Base-by-base conservation (phyloP, 2,329 filamentous ascomycete genomes). In the Phoma sp. region DNA sequence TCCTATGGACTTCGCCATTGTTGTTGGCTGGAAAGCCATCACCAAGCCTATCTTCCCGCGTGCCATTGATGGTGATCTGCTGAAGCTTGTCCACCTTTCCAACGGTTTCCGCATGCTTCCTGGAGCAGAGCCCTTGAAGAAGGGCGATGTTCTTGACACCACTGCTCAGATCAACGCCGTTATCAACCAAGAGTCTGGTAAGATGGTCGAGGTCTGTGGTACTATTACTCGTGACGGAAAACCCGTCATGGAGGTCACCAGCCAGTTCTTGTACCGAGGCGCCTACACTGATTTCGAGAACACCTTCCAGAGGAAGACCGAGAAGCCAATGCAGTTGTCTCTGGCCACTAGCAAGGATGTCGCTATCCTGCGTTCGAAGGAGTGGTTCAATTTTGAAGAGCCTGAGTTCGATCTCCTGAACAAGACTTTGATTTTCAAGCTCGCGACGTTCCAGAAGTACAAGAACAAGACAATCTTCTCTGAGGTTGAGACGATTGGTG, bases 171-270 rank as follows among this genome's bases (percentile, higher is more conserved):
- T 99, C 80, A 98, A 99, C 69, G 92, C 95, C 15, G 92, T 99
- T 69, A 89, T 99, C 81, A 99, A 98, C 80, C 93, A 99, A 76
- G 92, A 96, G 13, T 92, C 95, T 57, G 95, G 95, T 43, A 99
- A 99, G 84, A 97, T 99, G 93, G 96, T 99, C 17, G 96, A 99
- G 78, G 94, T 99, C n/a, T 97, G 93, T 70, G 95, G 95, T 60
- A 99, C 95, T 6, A 96, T 99, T 69, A 89, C 85, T 49, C 89
- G 95, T 38, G 87, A 93, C 49, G 89, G 89, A 24, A 78, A 90
- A 75, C 84, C 92, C 6, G 92, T 99, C 60, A 99, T 99, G 95
- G 92, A 99, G 74, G 95, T 99, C 25, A 98, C 93, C 12, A 97
- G 92, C 60, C 95, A 99, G 77, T 99, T 99, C 84, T 78, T 99